Evolutionary conservation across 78 protist species (phyloP).

Genomic region (Emiliania huxleyi): DNA sequence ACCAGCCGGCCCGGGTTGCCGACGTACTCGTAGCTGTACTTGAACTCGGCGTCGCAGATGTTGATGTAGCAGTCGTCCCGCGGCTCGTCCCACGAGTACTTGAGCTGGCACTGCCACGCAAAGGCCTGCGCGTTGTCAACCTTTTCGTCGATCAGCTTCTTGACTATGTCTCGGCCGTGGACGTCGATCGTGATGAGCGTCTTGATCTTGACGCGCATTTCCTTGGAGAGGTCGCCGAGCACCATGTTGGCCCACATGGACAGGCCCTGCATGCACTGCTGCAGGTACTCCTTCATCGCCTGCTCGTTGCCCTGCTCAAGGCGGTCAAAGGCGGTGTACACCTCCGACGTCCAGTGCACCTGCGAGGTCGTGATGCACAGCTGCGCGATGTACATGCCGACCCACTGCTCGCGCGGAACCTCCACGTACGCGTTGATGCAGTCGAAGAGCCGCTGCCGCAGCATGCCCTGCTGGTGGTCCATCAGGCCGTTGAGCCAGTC

Average conservation of each 20-base stretch:
- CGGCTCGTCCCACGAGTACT: constrained; percentile 60
- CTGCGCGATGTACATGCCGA: constrained; percentile 78
- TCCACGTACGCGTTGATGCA: constrained; percentile 62
- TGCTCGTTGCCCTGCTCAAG: constrained; percentile 77
- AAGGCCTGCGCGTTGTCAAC: constrained; percentile 42
- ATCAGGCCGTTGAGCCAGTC: constrained; percentile 66
- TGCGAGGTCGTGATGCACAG: constrained; percentile 44
- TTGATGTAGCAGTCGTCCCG: constrained; percentile 15
- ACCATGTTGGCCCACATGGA: constrained; percentile 27
- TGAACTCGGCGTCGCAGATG: constrained; percentile 72
- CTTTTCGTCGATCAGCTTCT: constrained; percentile 52
- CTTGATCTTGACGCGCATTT: constrained; percentile 52
- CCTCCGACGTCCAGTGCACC: constrained; percentile 71
- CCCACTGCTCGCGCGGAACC: constrained; percentile 65
- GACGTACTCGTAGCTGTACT: constrained; percentile 80
- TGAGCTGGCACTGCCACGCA: constrained; percentile 75
- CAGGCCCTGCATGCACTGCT: constrained; percentile 37
- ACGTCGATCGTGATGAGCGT: constrained; percentile 82
- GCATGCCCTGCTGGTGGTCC: constrained; percentile 1
- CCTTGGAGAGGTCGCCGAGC: constrained; percentile 52
- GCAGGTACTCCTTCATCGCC: constrained; percentile 65
- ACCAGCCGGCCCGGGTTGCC: constrained; percentile 86
- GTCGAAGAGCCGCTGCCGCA: constrained; percentile 34
- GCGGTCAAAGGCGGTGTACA: constrained; percentile 57
- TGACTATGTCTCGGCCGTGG: constrained; percentile 83